Conservation (phyloP, 441 rosid genomes). For the Corymbia calophylla region DNA sequence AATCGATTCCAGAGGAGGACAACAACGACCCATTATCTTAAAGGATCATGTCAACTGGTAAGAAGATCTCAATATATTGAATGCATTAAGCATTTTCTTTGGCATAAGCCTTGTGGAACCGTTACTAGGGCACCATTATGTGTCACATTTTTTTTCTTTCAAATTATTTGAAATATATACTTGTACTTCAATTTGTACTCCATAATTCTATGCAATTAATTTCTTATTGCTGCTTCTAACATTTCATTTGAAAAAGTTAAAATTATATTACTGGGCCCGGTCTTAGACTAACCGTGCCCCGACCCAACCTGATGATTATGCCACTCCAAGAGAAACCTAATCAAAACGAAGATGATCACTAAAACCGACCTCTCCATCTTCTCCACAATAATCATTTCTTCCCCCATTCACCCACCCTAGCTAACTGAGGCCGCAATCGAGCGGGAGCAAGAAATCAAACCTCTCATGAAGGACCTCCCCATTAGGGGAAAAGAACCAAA, state of each 20-base stretch:
- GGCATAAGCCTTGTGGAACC: not conserved
- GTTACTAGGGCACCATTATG: not conserved
- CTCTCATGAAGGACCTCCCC: not conserved
- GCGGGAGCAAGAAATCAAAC: not conserved
- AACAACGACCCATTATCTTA: not conserved
- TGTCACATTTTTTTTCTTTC: not conserved
- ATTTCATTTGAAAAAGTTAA: not conserved
- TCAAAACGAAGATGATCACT: not conserved
- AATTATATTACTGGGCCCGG: accelerated
- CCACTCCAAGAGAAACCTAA: too few species aligned
- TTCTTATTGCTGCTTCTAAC: not conserved
- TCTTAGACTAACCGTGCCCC: accelerated
- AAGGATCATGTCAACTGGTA: not conserved
- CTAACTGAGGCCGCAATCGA: not conserved
- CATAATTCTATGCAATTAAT: not conserved
- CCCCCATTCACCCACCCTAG: not conserved
- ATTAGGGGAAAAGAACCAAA: not conserved
- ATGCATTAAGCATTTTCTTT: not conserved
- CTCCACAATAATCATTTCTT: not conserved
- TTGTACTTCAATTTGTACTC: too few species aligned
- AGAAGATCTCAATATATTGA: too few species aligned
- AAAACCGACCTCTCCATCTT: not conserved
- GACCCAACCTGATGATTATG: accelerated
- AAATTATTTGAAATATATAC: not conserved
- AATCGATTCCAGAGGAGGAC: not conserved